Conservation (phyloP, 345 rosid species). For the Syzygium grande region DNA sequence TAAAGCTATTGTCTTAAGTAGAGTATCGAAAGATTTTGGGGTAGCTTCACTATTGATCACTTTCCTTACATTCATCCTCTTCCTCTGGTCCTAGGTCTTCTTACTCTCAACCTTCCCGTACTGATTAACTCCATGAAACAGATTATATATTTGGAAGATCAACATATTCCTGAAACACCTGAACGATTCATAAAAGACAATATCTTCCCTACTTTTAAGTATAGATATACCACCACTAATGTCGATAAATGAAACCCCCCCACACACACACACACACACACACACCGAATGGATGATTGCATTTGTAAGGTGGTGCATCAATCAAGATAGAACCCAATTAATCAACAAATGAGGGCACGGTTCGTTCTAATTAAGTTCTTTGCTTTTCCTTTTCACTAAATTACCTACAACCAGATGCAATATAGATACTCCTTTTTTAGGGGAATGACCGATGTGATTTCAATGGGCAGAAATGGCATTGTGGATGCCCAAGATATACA, state of each 20-base stretch:
- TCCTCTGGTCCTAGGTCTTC: background rate
- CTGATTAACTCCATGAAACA: background rate
- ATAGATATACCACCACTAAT: background rate
- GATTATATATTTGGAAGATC: background rate
- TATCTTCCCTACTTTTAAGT: background rate
- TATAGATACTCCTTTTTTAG: background rate
- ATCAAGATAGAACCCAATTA: background rate
- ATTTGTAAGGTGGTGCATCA: background rate
- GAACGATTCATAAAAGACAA: background rate
- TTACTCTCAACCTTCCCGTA: background rate
- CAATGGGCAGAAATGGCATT: background rate
- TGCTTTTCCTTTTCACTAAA: background rate
- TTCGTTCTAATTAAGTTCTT: background rate
- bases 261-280: no score
- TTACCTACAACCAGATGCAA: no score
- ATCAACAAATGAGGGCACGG: background rate
- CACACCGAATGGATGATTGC: background rate
- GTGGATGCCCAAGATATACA: background rate
- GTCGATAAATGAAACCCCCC: no score
- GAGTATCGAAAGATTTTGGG: background rate
- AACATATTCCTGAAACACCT: background rate
- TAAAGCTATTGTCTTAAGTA: background rate
- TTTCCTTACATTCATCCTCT: background rate
- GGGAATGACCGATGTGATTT: background rate
- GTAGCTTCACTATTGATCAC: background rate